These are phyloP conservation scores for Monilinia polystroma DNA, from an alignment of 2,329 filamentous ascomycete genomes.

Conservation along the genomic window DNA sequence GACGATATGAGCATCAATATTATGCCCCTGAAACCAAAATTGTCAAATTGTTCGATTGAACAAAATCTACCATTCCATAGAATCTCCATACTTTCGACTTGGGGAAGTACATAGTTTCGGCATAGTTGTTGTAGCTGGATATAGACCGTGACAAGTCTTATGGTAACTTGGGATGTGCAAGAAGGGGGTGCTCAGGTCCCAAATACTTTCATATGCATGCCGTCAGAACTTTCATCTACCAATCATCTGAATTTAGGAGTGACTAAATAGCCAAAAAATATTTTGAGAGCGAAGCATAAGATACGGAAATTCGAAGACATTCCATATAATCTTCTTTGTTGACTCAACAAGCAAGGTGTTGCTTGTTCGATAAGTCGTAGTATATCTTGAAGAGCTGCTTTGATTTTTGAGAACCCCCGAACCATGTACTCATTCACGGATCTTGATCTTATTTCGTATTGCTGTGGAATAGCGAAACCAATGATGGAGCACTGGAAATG, in stretches of 20 bases:
- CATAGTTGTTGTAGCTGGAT: not conserved
- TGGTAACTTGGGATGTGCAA: not conserved
- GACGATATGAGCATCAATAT: too few species aligned
- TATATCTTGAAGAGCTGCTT: too few species aligned
- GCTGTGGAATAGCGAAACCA: too few species aligned
- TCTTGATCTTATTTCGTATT: too few species aligned
- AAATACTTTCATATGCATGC: not conserved
- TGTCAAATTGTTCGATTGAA: too few species aligned
- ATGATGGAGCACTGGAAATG: too few species aligned
- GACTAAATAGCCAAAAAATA: not conserved
- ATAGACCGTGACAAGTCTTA: not conserved
- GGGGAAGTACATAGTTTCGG: not conserved
- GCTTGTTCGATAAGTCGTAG: too few species aligned
- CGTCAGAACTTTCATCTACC: not conserved
- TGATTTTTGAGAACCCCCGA: too few species aligned
- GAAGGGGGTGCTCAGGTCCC: not conserved
- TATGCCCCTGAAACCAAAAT: too few species aligned
- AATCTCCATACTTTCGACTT: not conserved
- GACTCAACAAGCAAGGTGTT: not conserved
- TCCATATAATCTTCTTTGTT: not conserved
- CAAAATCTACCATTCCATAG: not conserved
- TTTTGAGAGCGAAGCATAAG: not conserved
- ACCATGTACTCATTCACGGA: too few species aligned
- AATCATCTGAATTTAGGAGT: not conserved
- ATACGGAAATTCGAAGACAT: not conserved